A percentile compares a stretch with the other conserved stretches of the same genome.
These are phyloP conservation scores for Rubia occidens DNA, from an alignment of 305 asterid genomes.

Conservation along the genomic window DNA sequence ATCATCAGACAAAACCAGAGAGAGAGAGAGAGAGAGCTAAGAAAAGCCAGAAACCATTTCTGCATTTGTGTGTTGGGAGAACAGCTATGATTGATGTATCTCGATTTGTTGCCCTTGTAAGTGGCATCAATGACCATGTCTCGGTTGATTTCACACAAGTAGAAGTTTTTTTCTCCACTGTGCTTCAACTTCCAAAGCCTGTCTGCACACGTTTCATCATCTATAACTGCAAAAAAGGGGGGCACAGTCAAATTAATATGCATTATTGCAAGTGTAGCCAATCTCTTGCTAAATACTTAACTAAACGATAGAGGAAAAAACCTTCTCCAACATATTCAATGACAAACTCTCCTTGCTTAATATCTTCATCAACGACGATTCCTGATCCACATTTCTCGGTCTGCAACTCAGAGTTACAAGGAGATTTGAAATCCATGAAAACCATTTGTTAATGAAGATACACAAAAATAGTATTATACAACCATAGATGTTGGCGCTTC, in stretches of 20 bases:
- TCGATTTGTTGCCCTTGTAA: constrained; percentile 88
- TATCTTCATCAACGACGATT: constrained; percentile 86
- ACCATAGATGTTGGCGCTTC: neutral
- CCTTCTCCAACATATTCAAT: constrained; percentile 99
- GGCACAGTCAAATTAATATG: neutral
- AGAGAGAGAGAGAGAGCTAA: constrained; percentile 12
- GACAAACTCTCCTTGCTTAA: constrained; percentile 72
- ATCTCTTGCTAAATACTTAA: neutral
- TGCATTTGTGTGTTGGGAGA: constrained; percentile 97
- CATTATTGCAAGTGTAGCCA: neutral
- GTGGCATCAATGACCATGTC: constrained; percentile 99
- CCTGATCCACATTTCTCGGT: constrained; percentile 98
- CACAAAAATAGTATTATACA: neutral
- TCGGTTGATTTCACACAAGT: constrained; percentile 87
- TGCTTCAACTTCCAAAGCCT: constrained; percentile 97
- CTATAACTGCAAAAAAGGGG: constrained; percentile 53
- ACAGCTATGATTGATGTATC: constrained; percentile 97
- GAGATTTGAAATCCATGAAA: constrained; percentile 8
- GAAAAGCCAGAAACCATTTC: constrained; percentile 53
- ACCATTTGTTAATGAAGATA: neutral
- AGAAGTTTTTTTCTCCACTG: constrained; percentile 82
- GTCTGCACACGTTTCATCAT: constrained; percentile 93
- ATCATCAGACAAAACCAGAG: constrained; percentile 16
- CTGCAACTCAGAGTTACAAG: constrained; percentile 33
- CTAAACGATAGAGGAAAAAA: constrained; percentile 14